These are phyloP conservation scores for Citrullus amarus DNA, from an alignment of 306 rosid species.

Conservation along the genomic window DNA sequence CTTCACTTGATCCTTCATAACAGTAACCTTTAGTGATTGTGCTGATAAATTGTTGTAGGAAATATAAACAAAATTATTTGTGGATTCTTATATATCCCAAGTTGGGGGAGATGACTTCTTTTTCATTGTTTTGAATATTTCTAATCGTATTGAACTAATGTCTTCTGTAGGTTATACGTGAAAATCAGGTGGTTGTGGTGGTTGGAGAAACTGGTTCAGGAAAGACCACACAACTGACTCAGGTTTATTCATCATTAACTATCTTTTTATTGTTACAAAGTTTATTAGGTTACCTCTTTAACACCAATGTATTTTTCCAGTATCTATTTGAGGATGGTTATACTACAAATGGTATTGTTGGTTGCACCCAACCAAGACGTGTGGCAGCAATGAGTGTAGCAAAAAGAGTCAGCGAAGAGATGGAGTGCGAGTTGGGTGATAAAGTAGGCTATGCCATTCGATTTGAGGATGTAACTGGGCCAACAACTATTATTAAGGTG, in stretches of 20 bases:
- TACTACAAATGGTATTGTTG: slow-evolving; percentile 60
- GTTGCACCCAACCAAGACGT: slow-evolving; percentile 99
- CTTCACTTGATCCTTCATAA: neutral
- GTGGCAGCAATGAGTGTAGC: slow-evolving; percentile 99
- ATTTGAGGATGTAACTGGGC: slow-evolving; percentile 96
- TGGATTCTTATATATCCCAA: neutral
- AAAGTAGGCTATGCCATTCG: slow-evolving; percentile 97
- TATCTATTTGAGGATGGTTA: slow-evolving; percentile 92
- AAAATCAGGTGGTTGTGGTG: slow-evolving; percentile 85
- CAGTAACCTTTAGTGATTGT: neutral
- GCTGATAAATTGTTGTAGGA: neutral
- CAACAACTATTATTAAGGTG: slow-evolving; percentile 80
- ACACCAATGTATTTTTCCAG: slow-evolving; percentile 30
- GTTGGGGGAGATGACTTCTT: neutral
- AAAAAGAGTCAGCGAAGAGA: slow-evolving; percentile 98
- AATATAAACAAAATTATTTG: neutral
- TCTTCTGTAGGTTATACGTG: slow-evolving; percentile 64
- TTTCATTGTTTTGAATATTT: slow-evolving; percentile 7
- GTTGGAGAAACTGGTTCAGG: slow-evolving; percentile 99
- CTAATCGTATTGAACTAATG: neutral
- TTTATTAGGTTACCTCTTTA: neutral
- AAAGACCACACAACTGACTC: slow-evolving; percentile 93
- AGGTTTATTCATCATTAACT: slow-evolving; percentile 35
- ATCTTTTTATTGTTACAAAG: neutral
- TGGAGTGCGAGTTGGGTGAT: slow-evolving; percentile 90